A percentile compares a stretch with the other conserved stretches of the same genome.
Conservation (phyloP, 306 rosid species). For the Cyclanthera cordifolia region DNA sequence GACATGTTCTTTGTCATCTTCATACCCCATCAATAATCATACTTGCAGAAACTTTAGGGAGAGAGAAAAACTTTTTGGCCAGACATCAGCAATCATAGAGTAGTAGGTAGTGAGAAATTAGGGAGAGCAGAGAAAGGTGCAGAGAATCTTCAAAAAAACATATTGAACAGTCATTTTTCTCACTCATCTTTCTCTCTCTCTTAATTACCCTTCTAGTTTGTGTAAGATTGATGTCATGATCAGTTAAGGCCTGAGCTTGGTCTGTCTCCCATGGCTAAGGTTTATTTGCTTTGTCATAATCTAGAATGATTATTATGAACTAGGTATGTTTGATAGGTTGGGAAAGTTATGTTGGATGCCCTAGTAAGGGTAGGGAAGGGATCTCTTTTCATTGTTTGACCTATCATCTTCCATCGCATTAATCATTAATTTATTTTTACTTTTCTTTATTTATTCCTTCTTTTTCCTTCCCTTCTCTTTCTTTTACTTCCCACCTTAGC, state of each 20-base stretch:
- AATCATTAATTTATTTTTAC: too few relatives aligned
- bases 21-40: conserved; percentile 11
- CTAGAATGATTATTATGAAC: too few relatives aligned
- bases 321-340: too few relatives aligned
- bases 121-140: conserved; percentile 13
- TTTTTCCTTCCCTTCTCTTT: too few relatives aligned
- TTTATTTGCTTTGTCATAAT: neutral
- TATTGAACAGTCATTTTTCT: conserved; percentile 26
- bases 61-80: conserved; percentile 5
- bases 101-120: conserved; percentile 21
- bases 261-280: neutral
- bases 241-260: neutral
- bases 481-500: too few relatives aligned
- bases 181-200: conserved; percentile 19
- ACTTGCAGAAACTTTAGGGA: neutral
- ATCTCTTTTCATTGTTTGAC: too few relatives aligned
- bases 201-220: neutral
- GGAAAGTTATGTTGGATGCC: too few relatives aligned
- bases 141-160: conserved; percentile 30
- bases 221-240: neutral
- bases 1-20: conserved; percentile 62
- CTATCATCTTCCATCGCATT: too few relatives aligned
- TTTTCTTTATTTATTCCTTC: too few relatives aligned
- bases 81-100: conserved; percentile 35
- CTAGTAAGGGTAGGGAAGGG: too few relatives aligned